Evolutionary conservation across 805 yeast genomes (phyloP), one percentile per base, ranked within the genome.

Genomic region (Candida yuanshanica): DNA sequence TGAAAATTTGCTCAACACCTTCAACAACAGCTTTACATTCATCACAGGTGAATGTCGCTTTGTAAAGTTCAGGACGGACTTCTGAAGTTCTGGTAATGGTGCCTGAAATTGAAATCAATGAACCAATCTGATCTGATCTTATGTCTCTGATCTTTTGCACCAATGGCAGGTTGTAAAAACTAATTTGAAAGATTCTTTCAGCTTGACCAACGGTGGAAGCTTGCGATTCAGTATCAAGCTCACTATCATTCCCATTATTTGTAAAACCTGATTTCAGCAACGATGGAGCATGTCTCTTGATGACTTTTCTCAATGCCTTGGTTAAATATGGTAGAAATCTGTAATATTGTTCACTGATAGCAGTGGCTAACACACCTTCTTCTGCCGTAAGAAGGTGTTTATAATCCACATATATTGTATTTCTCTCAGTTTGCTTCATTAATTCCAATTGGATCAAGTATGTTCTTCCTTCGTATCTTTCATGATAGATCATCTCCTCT

Each of bases 1-100:
- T 84, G 73, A 91, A 93, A 33, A 81, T 77, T 65, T 93, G 99
- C 58, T 93, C 98, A 17, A 93, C 84, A 47, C 88, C 90, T 51
- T 85, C 91, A 14, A 90, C 82, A 1, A 83, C 68, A 0, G 96
- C 85, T 38, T 84, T 75, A 63, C 99, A 93, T 58, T 78, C 68
- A 53, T 87, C 95, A 69, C 99, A 93, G 2, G 86, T 78, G 62
- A 93, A 93, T 21, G 90, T 75, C 12, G 88, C 99, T 45, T 74
- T 78, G 68, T 72, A 87, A 46, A 93, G 72, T 63, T 93, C 99
- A 0, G 99, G 99, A 43, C 98, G 77, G 11, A 93, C 97, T 65
- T 93, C 98, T 18, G 95, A 83, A 0, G 98, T 88, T 60, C 98
- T 77, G 0, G 98, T 91, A 5, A 93, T 96, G 0, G 99, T 93